Conservation (phyloP, 352 stramenopile species). For the Blastocystis sp. region DNA sequence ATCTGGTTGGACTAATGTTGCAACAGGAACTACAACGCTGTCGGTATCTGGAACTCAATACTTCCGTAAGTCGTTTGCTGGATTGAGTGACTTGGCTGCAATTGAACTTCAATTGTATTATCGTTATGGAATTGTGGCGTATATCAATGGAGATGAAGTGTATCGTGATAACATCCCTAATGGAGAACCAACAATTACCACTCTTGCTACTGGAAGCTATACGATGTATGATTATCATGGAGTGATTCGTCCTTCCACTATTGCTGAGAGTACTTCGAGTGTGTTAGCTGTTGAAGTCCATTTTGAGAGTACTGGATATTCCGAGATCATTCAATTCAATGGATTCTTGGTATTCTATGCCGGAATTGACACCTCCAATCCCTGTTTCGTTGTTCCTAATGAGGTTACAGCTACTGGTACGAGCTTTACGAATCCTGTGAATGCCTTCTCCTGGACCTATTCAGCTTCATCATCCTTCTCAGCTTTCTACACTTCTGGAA, state of each 20-base stretch:
- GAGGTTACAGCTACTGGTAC: not conserved
- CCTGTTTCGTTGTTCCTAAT: not conserved
- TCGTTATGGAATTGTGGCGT: too few relatives aligned
- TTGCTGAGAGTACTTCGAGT: too few relatives aligned
- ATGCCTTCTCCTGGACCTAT: too few relatives aligned
- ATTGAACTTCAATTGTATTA: not conserved
- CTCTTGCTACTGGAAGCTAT: not conserved
- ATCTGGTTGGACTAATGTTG: not conserved
- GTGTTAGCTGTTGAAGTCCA: too few relatives aligned
- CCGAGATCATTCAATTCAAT: not conserved
- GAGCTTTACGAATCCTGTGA: not conserved
- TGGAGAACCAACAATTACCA: not conserved
- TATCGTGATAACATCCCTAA: not conserved
- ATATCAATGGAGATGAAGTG: not conserved
- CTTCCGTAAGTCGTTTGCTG: slow-evolving; percentile 8
- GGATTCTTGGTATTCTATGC: not conserved
- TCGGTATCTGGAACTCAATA: not conserved
- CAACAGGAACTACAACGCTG: not conserved
- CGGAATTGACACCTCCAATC: not conserved
- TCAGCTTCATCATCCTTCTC: not conserved
- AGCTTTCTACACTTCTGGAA: not conserved
- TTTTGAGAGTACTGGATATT: not conserved
- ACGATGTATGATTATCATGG: not conserved
- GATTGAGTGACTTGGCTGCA: not conserved
- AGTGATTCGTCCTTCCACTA: too few relatives aligned